Conservation (phyloP, 2,329 filamentous ascomycete genomes). For the Didymella pomorum region DNA sequence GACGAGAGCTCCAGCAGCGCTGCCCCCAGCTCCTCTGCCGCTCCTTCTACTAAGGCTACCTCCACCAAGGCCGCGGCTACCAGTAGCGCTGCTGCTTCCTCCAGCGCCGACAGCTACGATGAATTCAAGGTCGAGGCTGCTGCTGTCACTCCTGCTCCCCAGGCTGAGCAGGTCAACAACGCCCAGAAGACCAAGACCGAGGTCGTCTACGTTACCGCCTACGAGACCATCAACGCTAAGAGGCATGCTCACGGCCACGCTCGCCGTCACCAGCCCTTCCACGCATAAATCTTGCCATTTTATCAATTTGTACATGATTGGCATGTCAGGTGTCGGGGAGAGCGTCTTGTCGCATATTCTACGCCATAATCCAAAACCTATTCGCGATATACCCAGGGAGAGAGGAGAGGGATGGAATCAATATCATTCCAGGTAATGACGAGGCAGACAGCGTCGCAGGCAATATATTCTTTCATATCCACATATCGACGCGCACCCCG, state of each 20-base stretch:
- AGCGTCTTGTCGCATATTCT: slow-evolving; percentile 33
- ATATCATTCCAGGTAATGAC: slow-evolving; percentile 45
- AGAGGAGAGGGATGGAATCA: slow-evolving; percentile 31
- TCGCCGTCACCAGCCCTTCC: slow-evolving; percentile 44
- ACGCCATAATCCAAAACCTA: slow-evolving; percentile 40
- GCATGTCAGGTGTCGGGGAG: slow-evolving; percentile 30
- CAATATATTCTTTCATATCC: slow-evolving; percentile 45
- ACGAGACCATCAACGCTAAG: slow-evolving; percentile 45
- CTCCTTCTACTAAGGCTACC: slow-evolving; percentile 24
- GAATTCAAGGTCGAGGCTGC: slow-evolving; percentile 33
- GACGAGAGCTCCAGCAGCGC: slow-evolving; percentile 23
- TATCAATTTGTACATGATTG: slow-evolving; percentile 28
- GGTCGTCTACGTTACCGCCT: slow-evolving; percentile 45
- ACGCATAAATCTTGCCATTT: slow-evolving; percentile 38
- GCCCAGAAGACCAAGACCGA: slow-evolving; percentile 39
- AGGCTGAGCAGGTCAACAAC: slow-evolving; percentile 12
- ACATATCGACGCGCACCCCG: slow-evolving; percentile 36
- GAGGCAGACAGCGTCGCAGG: slow-evolving; percentile 50
- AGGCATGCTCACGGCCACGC: slow-evolving; percentile 44
- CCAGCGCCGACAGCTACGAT: slow-evolving; percentile 21
- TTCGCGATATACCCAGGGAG: slow-evolving; percentile 40
- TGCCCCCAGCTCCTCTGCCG: slow-evolving; percentile 14
- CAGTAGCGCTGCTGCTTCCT: slow-evolving; percentile 18
- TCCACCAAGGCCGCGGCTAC: slow-evolving; percentile 17
- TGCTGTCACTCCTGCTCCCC: slow-evolving; percentile 35